Conservation (phyloP, 2,329 filamentous ascomycete genomes). For the Hirsutella minnesotensis region DNA sequence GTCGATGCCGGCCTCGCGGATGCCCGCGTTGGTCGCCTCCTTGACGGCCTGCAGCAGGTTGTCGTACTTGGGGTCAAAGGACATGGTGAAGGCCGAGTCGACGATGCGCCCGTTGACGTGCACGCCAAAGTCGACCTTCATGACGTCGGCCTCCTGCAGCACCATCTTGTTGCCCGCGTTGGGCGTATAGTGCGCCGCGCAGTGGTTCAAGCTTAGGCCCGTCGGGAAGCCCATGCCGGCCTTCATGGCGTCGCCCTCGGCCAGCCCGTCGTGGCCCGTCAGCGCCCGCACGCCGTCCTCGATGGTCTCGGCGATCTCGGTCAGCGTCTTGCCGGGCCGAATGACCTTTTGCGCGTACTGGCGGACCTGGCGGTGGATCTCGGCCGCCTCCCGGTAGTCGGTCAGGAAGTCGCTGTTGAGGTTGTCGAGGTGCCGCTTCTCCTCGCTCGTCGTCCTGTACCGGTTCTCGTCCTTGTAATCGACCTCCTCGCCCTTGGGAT, state of each 20-base stretch:
- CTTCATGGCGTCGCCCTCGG: slow-evolving; percentile 66
- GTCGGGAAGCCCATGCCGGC: slow-evolving; percentile 82
- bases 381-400: slow-evolving; percentile 76
- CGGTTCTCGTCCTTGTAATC: slow-evolving; percentile 68
- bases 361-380: slow-evolving; percentile 79
- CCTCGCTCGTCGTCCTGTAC: slow-evolving; percentile 69
- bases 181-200: slow-evolving; percentile 76
- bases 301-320: slow-evolving; percentile 77
- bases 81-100: slow-evolving; percentile 69
- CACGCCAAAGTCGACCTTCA: slow-evolving; percentile 76
- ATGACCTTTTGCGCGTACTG: slow-evolving; percentile 73
- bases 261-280: slow-evolving; percentile 63
- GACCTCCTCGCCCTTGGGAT: slow-evolving; percentile 65
- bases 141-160: slow-evolving; percentile 60
- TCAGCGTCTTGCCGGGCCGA: slow-evolving; percentile 69
- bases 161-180: slow-evolving; percentile 76
- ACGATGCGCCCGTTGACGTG: slow-evolving; percentile 73
- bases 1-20: slow-evolving; percentile 79
- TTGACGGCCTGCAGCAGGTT: slow-evolving; percentile 62
- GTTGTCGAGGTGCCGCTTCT: slow-evolving; percentile 73
- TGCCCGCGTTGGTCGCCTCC: slow-evolving; percentile 73
- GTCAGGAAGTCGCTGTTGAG: slow-evolving; percentile 69
- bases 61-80: slow-evolving; percentile 65
- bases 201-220: slow-evolving; percentile 73
- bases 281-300: slow-evolving; percentile 70